Evolutionary conservation across 176 grass and related monocot species (phyloP), one percentile per base, ranked within the genome.

Genomic region (Lolium multiflorum): DNA sequence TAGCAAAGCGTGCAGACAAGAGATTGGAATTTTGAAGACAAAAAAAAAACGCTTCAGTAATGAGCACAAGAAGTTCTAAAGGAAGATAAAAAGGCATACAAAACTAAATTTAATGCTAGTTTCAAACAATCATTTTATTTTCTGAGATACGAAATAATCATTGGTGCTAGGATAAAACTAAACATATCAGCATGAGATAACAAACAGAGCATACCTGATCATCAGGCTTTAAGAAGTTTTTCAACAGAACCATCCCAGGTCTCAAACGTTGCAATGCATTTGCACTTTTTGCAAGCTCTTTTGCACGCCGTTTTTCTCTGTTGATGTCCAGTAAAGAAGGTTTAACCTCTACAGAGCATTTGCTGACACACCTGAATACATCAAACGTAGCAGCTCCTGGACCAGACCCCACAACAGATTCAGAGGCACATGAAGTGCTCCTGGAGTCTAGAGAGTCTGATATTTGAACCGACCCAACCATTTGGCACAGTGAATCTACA

Each of bases 241-340:
- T 93, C 82, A 93, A 10, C 37, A 93, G 82, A 77, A 93, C 77
- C 91, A 93, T 93, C 31, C 85, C 88, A 79, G 85, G 41, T 75
- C 85, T 88, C 71, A 93, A 46, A 82, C 59, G 43, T 22, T 71
- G 82, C 11, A 60, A 6, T 17, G 21, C 25, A 85, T 52, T 3
- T 70, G 17, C 67, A 70, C 28, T 56, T 28, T 87, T 89, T 4
- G 49, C 51, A 63, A 75, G 38, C 48, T 87, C 51, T 9, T 0
- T 59, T 4, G 56, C 71, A 25, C 85, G 85, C 26, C n/a, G 77
- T 90, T 78, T 85, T 9, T 82, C 85, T 67, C 63, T 90, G 15
- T 87, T 87, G 18, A 82, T 24, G 43, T 81, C 77, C 16, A 78
- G 5, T 43, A 92, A 21, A 82, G 77, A 38, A 16, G 0, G 88